Conservation (phyloP, 352 stramenopile species). For the Blastocystis sp. region DNA sequence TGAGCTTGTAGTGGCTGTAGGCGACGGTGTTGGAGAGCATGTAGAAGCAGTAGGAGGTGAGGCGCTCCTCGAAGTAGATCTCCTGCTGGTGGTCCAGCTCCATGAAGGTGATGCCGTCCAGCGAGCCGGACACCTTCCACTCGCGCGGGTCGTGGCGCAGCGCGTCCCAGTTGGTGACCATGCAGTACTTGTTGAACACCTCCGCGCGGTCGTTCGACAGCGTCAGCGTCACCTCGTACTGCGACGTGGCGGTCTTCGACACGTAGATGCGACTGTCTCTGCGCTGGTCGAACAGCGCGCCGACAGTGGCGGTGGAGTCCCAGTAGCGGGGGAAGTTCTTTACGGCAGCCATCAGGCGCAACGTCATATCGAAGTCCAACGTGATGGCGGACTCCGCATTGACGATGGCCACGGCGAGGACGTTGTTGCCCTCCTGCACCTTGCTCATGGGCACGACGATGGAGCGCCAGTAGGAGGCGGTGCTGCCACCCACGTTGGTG, state of each 20-base stretch:
- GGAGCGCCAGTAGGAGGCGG: neutral
- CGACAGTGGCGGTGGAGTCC: neutral
- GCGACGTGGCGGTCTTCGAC: neutral
- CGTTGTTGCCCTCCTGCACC: slow-evolving; percentile 14
- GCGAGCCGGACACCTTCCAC: slow-evolving; percentile 11
- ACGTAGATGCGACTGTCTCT: neutral
- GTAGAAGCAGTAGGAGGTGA: slow-evolving; percentile 37
- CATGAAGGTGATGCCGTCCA: slow-evolving; percentile 11
- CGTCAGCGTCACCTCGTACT: neutral
- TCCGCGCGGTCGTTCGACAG: neutral
- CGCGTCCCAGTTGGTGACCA: neutral
- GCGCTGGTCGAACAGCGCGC: neutral
- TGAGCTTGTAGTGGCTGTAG: slow-evolving; percentile 5
- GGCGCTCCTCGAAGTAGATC: neutral
- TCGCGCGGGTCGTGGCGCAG: neutral
- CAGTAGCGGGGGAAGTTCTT: neutral
- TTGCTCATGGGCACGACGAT: slow-evolving; percentile 1
- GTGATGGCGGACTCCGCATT: neutral
- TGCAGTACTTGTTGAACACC: neutral
- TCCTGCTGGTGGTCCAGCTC: neutral
- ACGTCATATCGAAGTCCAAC: slow-evolving; percentile 6
- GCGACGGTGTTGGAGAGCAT: slow-evolving; percentile 47
- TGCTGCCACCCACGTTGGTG: neutral
- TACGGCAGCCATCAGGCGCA: neutral
- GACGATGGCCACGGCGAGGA: slow-evolving; percentile 27